Base-by-base conservation (phyloP, 2,329 filamentous ascomycete genomes). In the Calonectria ilicicola region DNA sequence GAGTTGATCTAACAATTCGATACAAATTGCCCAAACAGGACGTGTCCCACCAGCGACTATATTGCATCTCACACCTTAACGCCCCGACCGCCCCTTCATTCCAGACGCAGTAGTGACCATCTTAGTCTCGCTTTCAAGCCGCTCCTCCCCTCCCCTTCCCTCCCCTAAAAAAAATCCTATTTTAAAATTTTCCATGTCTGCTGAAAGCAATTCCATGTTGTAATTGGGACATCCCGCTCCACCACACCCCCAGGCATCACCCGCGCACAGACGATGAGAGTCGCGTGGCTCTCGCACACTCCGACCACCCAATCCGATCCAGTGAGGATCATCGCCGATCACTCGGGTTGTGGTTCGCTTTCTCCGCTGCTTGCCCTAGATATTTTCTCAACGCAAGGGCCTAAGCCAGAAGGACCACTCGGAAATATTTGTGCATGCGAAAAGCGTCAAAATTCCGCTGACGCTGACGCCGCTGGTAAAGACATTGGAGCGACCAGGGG, bases 191-290 rank as follows among this genome's bases (percentile, higher is more conserved):
- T 29, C 35, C 10, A 42, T 62, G 32, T 26, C 14, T 14, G 17
- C 15, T 5, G 15, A 8, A 62, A 19, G 5, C 21, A 42, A 21
- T 42, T 4, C 5, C 14, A 27, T 29, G 7, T 62, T 15, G 4
- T 14, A 40, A 19, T 42, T 7, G 21, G 6, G 14, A 40, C 56
- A 21, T 35, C 56, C 23, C 56, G 17, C n/a, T 26, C 53, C 29
- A 29, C 60, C 44, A 21, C 44, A 14, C 62, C 49, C 49, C 58
- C 67, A 60, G 47, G 17, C 49, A 69, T 69, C 67, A 69, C n/a
- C 67, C 60, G 67, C 67, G 67, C 67, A 69, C 67, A 69, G 67
- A 69, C 67, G 19, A 69, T 60, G 8, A 32, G 49, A 27, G 23
- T 53, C 67, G 60, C 67, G 67, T 69, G 67, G 67, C 60, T 69